Evolutionary conservation across 2,329 filamentous ascomycete species (phyloP), one percentile per base, ranked within the genome.

Genomic region (Penicillium sp.): DNA sequence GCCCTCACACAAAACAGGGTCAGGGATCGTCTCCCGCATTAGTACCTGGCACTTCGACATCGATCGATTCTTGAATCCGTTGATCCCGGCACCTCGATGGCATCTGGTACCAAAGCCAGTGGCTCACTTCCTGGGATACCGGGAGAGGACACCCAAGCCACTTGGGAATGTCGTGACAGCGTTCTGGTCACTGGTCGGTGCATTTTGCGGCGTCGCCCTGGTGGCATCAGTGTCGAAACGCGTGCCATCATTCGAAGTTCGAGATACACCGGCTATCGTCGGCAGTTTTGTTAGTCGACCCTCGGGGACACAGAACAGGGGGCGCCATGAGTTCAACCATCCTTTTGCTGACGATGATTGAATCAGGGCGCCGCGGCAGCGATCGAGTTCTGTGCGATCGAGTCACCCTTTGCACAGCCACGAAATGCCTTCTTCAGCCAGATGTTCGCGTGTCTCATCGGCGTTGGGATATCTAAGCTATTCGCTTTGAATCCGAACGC

Each of bases 1-100:
- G 4, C 37, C 35, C 7, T 18, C 38, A 2, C 41, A 33, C 26
- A n/a, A n/a, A n/a, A n/a, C n/a, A n/a, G 27, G 25, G 13, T 27
- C 34, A 19, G 44, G 41, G 15, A 36, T 43, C 6, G 43, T 51
- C 25, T 43, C 56, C 8, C 52, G 57, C 30, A 51, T 57, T 4
- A 54, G 47, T 13, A 51, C 52, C 17, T 65, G 64, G 56, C 73
- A 83, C 57, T 80, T 94, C 65, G 80, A 93, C 65, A 78, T 94
- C 48, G 89, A 95, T 71, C 68, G 67, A n/a, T 80, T 83, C 59
- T 61, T 94, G 35, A 88, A 91, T 60, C 84, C 76, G 2, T 73
- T 80, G 45, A 59, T 94, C 16, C 85, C 85, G 7, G 70, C 77
- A 10, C 83, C 84, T 27, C 79, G 77, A 52, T 76, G 87, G 60